A percentile compares a stretch with the other conserved stretches of the same genome.
Conservation (phyloP, 495 filamentous ascomycete genomes). For the Sporormia fimetaria region DNA sequence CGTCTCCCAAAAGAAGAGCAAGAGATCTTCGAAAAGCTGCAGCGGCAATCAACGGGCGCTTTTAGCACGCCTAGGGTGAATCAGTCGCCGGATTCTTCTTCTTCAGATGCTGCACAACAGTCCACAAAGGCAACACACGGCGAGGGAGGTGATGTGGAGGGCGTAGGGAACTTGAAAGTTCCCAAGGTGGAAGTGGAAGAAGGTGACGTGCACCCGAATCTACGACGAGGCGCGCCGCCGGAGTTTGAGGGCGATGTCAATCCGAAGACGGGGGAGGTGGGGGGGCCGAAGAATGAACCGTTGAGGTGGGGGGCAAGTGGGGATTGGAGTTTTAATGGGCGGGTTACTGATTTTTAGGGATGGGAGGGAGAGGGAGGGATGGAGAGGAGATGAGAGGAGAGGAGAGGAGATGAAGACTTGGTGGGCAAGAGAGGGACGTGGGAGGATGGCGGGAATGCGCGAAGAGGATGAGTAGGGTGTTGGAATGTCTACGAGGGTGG, state of each 20-base stretch:
- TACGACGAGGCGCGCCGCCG: constrained; percentile 60
- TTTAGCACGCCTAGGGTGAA: constrained; percentile 51
- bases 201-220: constrained; percentile 58
- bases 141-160: constrained; percentile 23
- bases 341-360: constrained; percentile 82
- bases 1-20: constrained; percentile 80
- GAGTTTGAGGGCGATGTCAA: constrained; percentile 93
- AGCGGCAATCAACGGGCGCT: constrained; percentile 57
- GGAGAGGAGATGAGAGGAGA: not conserved
- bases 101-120: constrained; percentile 3
- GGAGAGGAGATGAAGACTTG: too few relatives aligned
- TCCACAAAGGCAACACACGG: not conserved
- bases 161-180: constrained; percentile 33
- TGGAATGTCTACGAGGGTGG: too few relatives aligned
- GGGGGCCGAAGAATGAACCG: constrained; percentile 96
- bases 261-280: constrained; percentile 91
- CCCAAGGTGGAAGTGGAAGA: constrained; percentile 36
- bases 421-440: not conserved
- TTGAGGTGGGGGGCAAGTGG: constrained; percentile 68
- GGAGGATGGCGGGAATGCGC: too few relatives aligned
- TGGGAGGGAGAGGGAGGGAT: constrained; percentile 1
- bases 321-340: constrained; percentile 93
- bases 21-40: constrained; percentile 83
- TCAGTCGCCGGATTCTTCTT: constrained; percentile 29
- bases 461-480: too few relatives aligned